Conservation (phyloP, 805 yeast species). For the Saccharomycopsis fibuligera region DNA sequence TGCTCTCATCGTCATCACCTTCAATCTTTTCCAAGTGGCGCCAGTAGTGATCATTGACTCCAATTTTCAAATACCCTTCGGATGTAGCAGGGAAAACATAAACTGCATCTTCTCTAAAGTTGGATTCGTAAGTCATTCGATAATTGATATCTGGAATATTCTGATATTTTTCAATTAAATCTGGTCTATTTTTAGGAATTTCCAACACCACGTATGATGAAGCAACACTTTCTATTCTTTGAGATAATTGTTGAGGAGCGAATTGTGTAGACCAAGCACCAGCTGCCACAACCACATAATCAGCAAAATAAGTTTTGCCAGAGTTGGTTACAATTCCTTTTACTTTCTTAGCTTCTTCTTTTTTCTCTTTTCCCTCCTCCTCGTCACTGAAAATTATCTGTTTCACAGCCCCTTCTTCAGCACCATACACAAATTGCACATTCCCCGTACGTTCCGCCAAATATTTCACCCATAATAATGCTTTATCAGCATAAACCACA, state of each 20-base stretch:
- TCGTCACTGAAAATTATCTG: constrained; percentile 17
- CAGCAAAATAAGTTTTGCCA: constrained; percentile 25
- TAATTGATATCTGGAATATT: constrained; percentile 23
- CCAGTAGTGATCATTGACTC: constrained; percentile 24
- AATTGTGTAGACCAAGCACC: constrained; percentile 31
- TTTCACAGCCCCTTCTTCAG: constrained; percentile 22
- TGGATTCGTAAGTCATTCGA: constrained; percentile 28
- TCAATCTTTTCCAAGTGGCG: constrained; percentile 25
- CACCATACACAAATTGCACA: constrained; percentile 21
- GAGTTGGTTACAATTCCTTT: constrained; percentile 27
- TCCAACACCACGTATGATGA: constrained; percentile 28
- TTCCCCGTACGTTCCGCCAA: constrained; percentile 23
- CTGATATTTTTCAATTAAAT: constrained; percentile 23
- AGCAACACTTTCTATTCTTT: constrained; percentile 28
- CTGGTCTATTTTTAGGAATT: constrained; percentile 21
- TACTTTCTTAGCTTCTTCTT: no score
- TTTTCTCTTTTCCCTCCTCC: no score
- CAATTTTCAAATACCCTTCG: constrained; percentile 28
- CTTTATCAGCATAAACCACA: constrained; percentile 29
- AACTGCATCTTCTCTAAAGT: constrained; percentile 26
- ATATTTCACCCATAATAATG: constrained; percentile 29
- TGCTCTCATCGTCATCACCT: constrained; percentile 6
- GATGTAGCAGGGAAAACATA: neutral
- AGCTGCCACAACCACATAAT: constrained; percentile 26
- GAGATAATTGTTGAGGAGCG: constrained; percentile 26